Percentiles rank a stretch among this genome's conserved stretches.
phyloP scores from a whole-genome alignment of 148 eudicot genomes.

The Dysphania ambrosioides region DNA sequence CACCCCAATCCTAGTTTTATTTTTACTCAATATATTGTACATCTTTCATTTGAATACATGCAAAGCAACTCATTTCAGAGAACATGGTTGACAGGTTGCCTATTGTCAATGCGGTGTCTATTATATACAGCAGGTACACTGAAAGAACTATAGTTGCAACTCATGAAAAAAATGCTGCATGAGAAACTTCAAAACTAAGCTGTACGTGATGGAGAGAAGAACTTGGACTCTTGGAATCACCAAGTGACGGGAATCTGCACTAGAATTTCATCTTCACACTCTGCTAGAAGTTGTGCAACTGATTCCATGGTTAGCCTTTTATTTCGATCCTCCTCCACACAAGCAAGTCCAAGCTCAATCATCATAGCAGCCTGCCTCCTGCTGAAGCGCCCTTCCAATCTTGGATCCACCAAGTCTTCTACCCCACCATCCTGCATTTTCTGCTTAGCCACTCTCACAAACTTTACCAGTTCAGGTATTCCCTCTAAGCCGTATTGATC shows the following conservation, averaged over 20 bases:
- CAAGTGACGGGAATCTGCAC: background rate
- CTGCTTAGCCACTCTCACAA: conserved; percentile 34
- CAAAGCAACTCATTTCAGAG: too few relatives aligned
- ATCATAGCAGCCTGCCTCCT: conserved; percentile 42
- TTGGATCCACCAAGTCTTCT: conserved; percentile 41
- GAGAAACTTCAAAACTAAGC: too few relatives aligned
- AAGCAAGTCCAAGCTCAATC: conserved; percentile 44
- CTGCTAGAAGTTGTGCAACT: conserved; percentile 41
- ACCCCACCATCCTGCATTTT: conserved; percentile 36
- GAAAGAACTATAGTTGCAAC: background rate
- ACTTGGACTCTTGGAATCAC: background rate
- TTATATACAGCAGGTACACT: background rate
- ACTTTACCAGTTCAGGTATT: conserved; percentile 34
- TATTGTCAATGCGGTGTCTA: too few relatives aligned
- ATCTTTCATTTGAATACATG: too few relatives aligned
- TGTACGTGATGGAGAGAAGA: too few relatives aligned
- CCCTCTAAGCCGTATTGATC: conserved; percentile 18
- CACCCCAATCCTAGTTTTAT: background rate
- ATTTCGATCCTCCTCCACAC: conserved; percentile 53
- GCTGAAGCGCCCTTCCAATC: conserved; percentile 43
- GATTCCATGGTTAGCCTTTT: conserved; percentile 60
- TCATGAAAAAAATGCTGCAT: background rate
- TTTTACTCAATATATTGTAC: background rate
- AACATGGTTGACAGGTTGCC: background rate
- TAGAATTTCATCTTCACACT: conserved; percentile 36